phyloP scores from a whole-genome alignment of 1,139 yeast species.

The Kluyveromyces marxianus region DNA sequence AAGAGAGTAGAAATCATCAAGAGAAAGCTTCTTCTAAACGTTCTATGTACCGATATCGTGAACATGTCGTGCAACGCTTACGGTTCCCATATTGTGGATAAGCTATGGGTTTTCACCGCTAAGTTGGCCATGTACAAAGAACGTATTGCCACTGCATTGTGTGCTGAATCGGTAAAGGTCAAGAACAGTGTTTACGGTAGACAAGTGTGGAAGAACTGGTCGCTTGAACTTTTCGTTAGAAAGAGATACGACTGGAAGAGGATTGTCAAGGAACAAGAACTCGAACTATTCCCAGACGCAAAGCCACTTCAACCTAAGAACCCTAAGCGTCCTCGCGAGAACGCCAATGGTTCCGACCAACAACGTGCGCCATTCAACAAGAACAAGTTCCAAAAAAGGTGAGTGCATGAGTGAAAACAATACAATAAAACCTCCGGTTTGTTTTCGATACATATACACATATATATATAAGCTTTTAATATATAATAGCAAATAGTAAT shows the following conservation, averaged over 20 bases:
- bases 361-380: background rate
- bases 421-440: background rate
- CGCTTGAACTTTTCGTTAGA: constrained; percentile 38
- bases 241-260: constrained; percentile 80
- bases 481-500: too few relatives aligned
- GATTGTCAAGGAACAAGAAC: constrained; percentile 63
- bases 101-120: constrained; percentile 70
- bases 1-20: constrained; percentile 45
- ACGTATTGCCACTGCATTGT: constrained; percentile 65
- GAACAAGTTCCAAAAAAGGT: background rate
- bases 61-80: constrained; percentile 76
- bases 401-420: background rate
- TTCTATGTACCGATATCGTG: constrained; percentile 46
- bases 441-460: background rate
- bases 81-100: constrained; percentile 87
- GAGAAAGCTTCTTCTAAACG: constrained; percentile 63
- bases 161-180: constrained; percentile 54
- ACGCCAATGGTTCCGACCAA: too few relatives aligned
- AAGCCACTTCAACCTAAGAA: constrained; percentile 23
- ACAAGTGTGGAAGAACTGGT: constrained; percentile 93
- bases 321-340: background rate
- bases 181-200: constrained; percentile 84
- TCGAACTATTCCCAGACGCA: constrained; percentile 37
- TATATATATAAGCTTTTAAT: background rate
- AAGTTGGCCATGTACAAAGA: constrained; percentile 81